Evolutionary conservation across 2,329 filamentous ascomycete species (phyloP).

Genomic region (Exserohilum rostratum): DNA sequence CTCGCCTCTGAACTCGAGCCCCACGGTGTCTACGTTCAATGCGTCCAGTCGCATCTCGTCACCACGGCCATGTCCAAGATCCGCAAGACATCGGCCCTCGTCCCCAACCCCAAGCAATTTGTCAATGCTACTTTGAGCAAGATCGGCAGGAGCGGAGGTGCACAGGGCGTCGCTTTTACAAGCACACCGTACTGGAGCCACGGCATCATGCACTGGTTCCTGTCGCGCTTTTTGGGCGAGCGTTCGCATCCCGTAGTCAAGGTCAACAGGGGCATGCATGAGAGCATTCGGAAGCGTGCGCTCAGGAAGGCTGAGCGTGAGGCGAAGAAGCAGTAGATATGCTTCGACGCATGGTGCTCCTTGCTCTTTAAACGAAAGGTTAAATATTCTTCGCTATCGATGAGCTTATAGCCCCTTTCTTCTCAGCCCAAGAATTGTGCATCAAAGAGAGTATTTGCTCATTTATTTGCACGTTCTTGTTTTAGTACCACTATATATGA

Average conservation of each 20-base stretch:
- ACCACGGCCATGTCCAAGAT: constrained; percentile 98
- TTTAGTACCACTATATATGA: too few species aligned
- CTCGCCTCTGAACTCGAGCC: constrained; percentile 82
- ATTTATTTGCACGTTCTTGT: too few species aligned
- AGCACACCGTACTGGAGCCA: constrained; percentile 95
- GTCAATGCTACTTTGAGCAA: constrained; percentile 79
- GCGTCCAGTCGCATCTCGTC: constrained; percentile 90
- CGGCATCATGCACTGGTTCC: constrained; percentile 82
- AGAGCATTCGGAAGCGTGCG: constrained; percentile 80
- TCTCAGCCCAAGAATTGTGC: too few species aligned
- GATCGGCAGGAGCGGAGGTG: constrained; percentile 77
- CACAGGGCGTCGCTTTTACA: constrained; percentile 79
- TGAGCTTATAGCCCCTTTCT: not conserved
- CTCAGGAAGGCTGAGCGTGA: constrained; percentile 84
- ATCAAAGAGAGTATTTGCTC: too few species aligned
- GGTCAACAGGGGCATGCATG: constrained; percentile 74
- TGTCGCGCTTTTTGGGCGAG: constrained; percentile 66
- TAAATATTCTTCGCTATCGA: not conserved
- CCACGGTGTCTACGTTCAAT: constrained; percentile 84
- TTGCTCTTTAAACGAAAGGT: not conserved
- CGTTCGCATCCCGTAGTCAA: constrained; percentile 63
- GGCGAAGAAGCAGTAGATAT: constrained; percentile 65
- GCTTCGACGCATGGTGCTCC: not conserved
- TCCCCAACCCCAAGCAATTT: constrained; percentile 83
- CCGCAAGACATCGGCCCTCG: constrained; percentile 74